Percentiles rank a stretch among this genome's conserved stretches.
phyloP scores from a whole-genome alignment of 2,329 filamentous ascomycete genomes.

The Ambrosiella xylebori region DNA sequence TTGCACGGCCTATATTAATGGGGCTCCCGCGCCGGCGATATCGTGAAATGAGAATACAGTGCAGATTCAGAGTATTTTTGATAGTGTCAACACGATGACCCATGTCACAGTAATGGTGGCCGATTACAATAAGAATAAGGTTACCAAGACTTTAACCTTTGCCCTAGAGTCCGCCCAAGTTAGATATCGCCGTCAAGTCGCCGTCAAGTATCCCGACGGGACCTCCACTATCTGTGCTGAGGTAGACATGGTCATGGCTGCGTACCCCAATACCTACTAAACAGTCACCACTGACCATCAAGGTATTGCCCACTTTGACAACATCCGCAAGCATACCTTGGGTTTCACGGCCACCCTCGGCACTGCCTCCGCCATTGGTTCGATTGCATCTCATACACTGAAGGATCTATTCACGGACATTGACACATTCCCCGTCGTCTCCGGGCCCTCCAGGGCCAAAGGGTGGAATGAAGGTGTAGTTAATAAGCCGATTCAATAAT shows the following conservation, averaged over 20 bases:
- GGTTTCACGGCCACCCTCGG: conserved; percentile 5
- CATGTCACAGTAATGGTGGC: conserved; percentile 9
- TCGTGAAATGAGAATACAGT: conserved; percentile 5
- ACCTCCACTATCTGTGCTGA: not conserved
- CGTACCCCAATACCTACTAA: conserved; percentile 6
- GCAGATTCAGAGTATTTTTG: conserved; percentile 3
- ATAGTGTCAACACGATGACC: not conserved
- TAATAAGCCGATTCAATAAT: not conserved
- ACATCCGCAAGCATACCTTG: conserved; percentile 7
- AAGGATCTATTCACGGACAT: not conserved
- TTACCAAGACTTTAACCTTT: conserved; percentile 9
- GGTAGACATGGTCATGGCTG: conserved; percentile 1
- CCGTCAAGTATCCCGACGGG: conserved; percentile 6
- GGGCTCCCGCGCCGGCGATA: not conserved
- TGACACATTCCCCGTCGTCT: not conserved
- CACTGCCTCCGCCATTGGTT: conserved; percentile 1
- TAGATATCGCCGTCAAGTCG: conserved; percentile 4
- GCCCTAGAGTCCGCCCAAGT: not conserved
- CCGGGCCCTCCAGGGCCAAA: not conserved
- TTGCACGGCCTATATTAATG: conserved; percentile 8
- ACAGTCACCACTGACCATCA: not conserved
- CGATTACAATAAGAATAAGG: conserved; percentile 2
- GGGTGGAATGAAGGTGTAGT: not conserved
- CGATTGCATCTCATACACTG: not conserved
- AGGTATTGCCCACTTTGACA: conserved; percentile 4